Evolutionary conservation across 768 basidiomycete genomes (phyloP), one percentile per base, ranked within the genome.

Genomic region (Phylloporus sp.): DNA sequence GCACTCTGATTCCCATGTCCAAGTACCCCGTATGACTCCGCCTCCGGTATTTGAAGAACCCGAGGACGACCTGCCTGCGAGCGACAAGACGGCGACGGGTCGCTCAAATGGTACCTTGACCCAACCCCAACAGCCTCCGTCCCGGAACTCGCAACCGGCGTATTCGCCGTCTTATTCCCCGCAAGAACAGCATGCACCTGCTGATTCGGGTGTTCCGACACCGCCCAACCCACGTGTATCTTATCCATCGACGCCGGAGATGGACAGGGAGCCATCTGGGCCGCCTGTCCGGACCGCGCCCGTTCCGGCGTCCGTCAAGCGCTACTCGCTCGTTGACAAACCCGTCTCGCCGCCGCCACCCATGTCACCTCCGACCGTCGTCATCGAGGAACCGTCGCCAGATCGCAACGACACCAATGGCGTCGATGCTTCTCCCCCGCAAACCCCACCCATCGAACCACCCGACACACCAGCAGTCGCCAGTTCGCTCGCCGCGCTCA

Each of bases 401-500:
- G 57, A 49, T 33, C 46, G 27, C n/a, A 61, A 66, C 39, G 53
- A 64, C 24, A 22, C 40, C 39, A 67, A 71, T 40, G 66, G 66
- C 14, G 6, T 31, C 15, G 53, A 58, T 9, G 29, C 52, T 0
- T 60, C 63, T 6, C 73, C 73, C 37, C 69, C 69, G 24, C 57
- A 57, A 33, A 65, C 67, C 5, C 65, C 76, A 8, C 69, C 73
- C 17, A 60, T 67, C 2, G 69, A 70, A 2, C 48, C 57, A 20
- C 47, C 72, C n/a, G 71, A 74, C 27, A 65, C 71, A 11, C 84
- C 86, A 29, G 84, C 79, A 0, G 80, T 89, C 21, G 87, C 86
- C 42, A 80, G 80, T 58, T 86, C 90, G 6, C 76, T 98, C 9
- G 91, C 90, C 7, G 92, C 92, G 8, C 74, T 99, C 37, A 86